Percentiles rank a stretch among this genome's conserved stretches.
Evolutionary conservation across 345 rosid genomes (phyloP).

Genomic region (Rhodamnia argentea): DNA sequence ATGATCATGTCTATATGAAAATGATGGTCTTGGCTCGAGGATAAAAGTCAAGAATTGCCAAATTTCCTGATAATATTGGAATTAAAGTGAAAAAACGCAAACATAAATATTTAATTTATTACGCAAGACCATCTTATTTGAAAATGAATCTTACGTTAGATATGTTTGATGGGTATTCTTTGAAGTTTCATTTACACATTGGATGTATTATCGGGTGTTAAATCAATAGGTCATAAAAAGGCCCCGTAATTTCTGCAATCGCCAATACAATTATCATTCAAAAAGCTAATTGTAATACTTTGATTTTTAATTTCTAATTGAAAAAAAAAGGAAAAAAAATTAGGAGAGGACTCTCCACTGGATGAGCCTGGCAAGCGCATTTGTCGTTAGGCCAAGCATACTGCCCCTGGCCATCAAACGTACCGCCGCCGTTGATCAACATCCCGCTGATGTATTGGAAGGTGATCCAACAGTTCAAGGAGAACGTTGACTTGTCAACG

Average conservation of each 20-base stretch:
- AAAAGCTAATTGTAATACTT: too few relatives aligned
- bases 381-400: slow-evolving; percentile 12
- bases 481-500: neutral
- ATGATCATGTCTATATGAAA: too few relatives aligned
- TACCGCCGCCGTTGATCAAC: too few relatives aligned
- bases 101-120: neutral
- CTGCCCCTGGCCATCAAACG: slow-evolving; percentile 23
- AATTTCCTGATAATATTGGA: neutral
- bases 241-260: neutral
- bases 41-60: neutral
- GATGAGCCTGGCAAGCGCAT: slow-evolving; percentile 14
- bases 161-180: neutral
- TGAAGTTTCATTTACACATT: neutral
- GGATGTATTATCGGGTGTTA: neutral
- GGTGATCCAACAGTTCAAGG: slow-evolving; percentile 5
- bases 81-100: neutral
- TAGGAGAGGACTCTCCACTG: slow-evolving; percentile 4
- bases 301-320: too few relatives aligned
- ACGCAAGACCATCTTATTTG: neutral
- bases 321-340: too few relatives aligned
- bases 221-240: neutral
- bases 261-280: neutral
- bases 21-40: too few relatives aligned
- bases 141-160: neutral
- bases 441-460: slow-evolving; percentile 8